Base-by-base conservation (phyloP, 2,329 filamentous ascomycete genomes). In the Neonectria hederae region DNA sequence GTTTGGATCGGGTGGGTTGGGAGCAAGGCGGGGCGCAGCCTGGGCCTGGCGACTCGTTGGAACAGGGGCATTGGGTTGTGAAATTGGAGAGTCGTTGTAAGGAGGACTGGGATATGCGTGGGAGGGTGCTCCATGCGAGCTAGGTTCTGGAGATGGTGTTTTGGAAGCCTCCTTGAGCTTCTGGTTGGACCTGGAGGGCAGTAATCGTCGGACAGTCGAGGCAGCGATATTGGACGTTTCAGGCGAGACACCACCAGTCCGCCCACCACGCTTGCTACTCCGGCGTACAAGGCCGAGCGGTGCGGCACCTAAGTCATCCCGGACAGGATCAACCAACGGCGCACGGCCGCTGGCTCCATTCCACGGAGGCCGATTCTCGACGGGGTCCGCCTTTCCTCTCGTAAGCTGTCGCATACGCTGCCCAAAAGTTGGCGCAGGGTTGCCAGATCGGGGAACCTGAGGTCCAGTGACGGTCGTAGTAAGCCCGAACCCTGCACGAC, bases 281-380 rank as follows among this genome's bases (percentile, higher is more conserved):
- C 82, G 87, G 45, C 80, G 80, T 17, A 85, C 84, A 59, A 90
- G 80, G 65, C 79, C 84, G 45, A 91, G 77, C n/a, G 88, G 86
- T 62, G 84, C 79, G 14, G 84, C 85, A 63, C 82, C 79, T 45
- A 80, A 80, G 38, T 87, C 86, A 74, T 92, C 90, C 72, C 82
- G 84, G 40, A 92, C 84, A 4, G 90, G 89, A 48, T 85, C 84
- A 35, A 92, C 85, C 60, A 92, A 83, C 38, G 86, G 82, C 45
- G 84, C 84, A 68, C 91, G 87, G 28, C 92, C 92, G 75, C 89
- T 93, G 40, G 89, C 88, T 19, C 91, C 91, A 71, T 89, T 90
- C 92, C 92, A 94, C 62, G 89, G 83, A 5, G 89, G 87, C 22
- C 83, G 82, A 55, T 74, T 81, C 26, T 84, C 81, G 57, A 81